phyloP scores from a whole-genome alignment of 768 basidiomycete genomes.

The Mycena sanguinolenta region DNA sequence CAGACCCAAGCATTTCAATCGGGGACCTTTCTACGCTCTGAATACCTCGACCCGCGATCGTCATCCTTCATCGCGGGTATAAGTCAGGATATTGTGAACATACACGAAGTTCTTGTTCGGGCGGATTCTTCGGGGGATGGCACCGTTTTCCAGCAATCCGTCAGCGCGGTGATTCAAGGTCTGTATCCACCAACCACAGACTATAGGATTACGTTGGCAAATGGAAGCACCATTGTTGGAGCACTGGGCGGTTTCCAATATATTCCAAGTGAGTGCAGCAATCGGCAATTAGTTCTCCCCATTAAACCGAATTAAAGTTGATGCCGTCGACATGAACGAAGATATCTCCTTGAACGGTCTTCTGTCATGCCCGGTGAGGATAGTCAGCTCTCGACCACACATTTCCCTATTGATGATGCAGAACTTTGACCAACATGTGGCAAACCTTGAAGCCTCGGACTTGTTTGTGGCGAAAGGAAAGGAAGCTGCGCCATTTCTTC shows the following conservation, averaged over 20 bases:
- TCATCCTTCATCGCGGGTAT: conserved; percentile 55
- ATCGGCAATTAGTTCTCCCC: neutral
- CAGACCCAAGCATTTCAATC: conserved; percentile 36
- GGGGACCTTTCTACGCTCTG: conserved; percentile 52
- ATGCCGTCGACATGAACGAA: conserved; percentile 59
- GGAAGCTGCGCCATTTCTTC: conserved; percentile 54
- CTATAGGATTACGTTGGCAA: conserved; percentile 61
- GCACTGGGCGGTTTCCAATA: conserved; percentile 65
- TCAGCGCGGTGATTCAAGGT: conserved; percentile 66
- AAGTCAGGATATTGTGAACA: conserved; percentile 46
- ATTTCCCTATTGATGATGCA: conserved; percentile 23
- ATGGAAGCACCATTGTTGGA: conserved; percentile 59
- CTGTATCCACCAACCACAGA: conserved; percentile 58
- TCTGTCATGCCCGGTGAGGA: conserved; percentile 57
- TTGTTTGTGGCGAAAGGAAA: conserved; percentile 51
- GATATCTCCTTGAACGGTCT: conserved; percentile 64
- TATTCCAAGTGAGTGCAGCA: conserved; percentile 27
- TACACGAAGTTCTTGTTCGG: conserved; percentile 55
- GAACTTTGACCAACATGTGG: conserved; percentile 54
- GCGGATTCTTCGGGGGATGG: conserved; percentile 69
- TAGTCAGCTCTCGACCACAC: neutral
- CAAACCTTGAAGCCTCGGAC: conserved; percentile 56
- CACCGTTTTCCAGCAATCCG: conserved; percentile 65
- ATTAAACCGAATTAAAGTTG: conserved; percentile 45
- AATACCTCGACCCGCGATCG: conserved; percentile 58